These are phyloP conservation scores for Pichia pseudocactophila DNA, from an alignment of 805 yeast species.

Conservation along the genomic window DNA sequence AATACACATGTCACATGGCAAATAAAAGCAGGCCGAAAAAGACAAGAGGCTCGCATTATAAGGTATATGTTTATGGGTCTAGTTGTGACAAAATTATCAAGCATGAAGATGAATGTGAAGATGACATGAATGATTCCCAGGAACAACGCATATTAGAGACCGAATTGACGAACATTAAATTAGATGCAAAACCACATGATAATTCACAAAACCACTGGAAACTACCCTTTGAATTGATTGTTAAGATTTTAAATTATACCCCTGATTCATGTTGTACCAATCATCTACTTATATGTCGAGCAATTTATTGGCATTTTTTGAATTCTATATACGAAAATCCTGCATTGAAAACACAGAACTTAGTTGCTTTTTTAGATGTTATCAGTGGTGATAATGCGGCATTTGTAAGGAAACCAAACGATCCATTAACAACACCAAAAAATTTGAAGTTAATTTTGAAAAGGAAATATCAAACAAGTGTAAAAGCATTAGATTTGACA, in stretches of 20 bases:
- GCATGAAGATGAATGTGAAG: constrained; percentile 8
- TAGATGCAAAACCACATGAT: not conserved
- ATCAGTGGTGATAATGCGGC: constrained; percentile 16
- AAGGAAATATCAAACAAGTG: constrained; percentile 43
- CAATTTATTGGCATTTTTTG: constrained; percentile 52
- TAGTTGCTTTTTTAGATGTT: constrained; percentile 57
- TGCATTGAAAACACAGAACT: constrained; percentile 54
- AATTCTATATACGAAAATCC: constrained; percentile 64
- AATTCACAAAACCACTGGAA: constrained; percentile 10
- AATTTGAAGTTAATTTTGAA: constrained; percentile 7
- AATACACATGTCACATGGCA: constrained; percentile 42
- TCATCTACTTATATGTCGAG: constrained; percentile 50
- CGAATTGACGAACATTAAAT: not conserved
- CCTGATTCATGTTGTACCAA: constrained; percentile 34
- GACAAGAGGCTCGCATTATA: constrained; percentile 62
- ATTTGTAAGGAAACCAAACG: constrained; percentile 6
- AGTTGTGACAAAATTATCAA: constrained; percentile 2
- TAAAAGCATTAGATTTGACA: constrained; percentile 62
- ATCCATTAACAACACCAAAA: not conserved
- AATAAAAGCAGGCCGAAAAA: constrained; percentile 84
- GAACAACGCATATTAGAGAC: too few relatives aligned
- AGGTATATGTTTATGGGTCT: constrained; percentile 57
- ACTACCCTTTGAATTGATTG: constrained; percentile 45
- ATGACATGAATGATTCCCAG: not conserved
- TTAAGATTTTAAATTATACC: constrained; percentile 28